Conservation (phyloP, 257 asterid species). For the Striga asiatica region DNA sequence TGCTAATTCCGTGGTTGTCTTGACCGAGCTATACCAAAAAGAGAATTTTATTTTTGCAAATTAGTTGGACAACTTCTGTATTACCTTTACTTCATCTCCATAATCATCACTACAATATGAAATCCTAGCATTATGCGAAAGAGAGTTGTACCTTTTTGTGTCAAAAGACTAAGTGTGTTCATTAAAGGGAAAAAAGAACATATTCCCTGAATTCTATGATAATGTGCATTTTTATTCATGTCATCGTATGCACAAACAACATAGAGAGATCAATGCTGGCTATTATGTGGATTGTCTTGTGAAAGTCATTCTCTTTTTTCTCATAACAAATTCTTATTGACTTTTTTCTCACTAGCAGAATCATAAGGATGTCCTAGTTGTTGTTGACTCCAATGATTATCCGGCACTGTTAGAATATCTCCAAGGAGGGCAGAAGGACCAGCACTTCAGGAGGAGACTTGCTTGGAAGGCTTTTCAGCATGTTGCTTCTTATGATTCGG, state of each 20-base stretch:
- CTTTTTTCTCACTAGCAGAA: slow-evolving; percentile 44
- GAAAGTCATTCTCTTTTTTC: background rate
- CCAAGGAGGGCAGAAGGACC: slow-evolving; percentile 45
- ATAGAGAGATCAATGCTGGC: background rate
- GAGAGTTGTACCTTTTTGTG: too few species aligned
- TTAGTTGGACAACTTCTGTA: too few species aligned
- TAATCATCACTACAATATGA: too few species aligned
- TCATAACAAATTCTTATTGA: slow-evolving; percentile 4
- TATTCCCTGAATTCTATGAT: too few species aligned
- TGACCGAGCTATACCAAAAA: too few species aligned
- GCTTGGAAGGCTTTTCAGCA: slow-evolving; percentile 99
- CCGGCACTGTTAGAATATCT: slow-evolving; percentile 64
- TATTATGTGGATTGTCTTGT: background rate
- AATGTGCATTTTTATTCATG: background rate
- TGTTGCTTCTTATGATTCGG: slow-evolving; percentile 95
- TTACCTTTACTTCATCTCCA: too few species aligned
- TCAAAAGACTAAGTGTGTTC: too few species aligned
- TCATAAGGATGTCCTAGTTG: slow-evolving; percentile 90
- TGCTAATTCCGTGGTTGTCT: background rate
- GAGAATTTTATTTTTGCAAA: background rate
- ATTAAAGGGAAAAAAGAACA: too few species aligned
- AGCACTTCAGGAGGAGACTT: slow-evolving; percentile 53
- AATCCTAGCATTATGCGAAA: too few species aligned
- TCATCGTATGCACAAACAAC: background rate
- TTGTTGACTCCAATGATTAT: slow-evolving; percentile 84